Evolutionary conservation across 192 early-diverging fungal species (phyloP).

Genomic region (Ambispora gerdemannii): DNA sequence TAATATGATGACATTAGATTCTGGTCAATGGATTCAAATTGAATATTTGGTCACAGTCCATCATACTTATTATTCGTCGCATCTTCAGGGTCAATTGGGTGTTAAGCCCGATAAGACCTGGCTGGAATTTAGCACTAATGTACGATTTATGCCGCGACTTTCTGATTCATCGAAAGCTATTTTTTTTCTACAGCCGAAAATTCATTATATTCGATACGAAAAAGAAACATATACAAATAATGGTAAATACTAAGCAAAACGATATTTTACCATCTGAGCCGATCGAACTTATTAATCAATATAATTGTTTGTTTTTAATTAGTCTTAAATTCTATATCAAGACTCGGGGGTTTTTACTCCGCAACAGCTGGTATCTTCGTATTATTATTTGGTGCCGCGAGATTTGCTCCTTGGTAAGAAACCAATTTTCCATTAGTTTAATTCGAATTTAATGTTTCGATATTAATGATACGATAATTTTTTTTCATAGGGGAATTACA

Average conservation of each 20-base stretch:
- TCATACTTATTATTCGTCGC: background rate
- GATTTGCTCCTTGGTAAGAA: background rate
- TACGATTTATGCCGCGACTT: background rate
- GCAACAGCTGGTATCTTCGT: background rate
- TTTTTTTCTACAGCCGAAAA: background rate
- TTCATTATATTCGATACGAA: background rate
- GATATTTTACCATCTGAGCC: no score
- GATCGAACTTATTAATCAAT: no score
- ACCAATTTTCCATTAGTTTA: background rate
- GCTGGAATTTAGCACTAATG: background rate
- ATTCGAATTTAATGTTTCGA: no score
- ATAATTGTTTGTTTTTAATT: background rate
- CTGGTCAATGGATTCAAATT: background rate
- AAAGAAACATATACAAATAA: background rate
- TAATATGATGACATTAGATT: background rate
- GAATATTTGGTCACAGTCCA: background rate
- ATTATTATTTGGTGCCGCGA: constrained; percentile 3
- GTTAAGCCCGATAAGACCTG: background rate
- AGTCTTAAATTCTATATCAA: background rate
- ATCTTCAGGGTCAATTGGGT: background rate
- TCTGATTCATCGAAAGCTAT: background rate
- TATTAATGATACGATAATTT: background rate
- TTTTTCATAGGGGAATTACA: background rate
- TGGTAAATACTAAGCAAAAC: background rate
- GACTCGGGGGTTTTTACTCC: background rate